These are phyloP conservation scores for Helicocarpus griseus DNA, from an alignment of 2,329 filamentous ascomycete genomes.

Conservation along the genomic window DNA sequence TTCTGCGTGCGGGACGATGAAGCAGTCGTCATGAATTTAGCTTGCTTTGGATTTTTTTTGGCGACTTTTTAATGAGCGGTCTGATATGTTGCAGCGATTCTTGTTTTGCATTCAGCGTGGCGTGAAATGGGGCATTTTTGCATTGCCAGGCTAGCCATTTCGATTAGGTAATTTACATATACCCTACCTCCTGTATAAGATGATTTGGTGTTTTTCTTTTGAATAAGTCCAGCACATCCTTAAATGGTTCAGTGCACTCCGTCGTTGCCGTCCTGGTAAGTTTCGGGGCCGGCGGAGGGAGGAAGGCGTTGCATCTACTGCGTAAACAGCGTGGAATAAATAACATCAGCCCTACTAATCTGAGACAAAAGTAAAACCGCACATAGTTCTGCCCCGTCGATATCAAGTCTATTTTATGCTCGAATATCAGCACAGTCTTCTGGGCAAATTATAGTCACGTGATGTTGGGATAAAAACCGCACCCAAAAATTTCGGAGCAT, in stretches of 20 bases:
- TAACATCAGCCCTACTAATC: no score
- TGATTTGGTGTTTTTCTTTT: not conserved
- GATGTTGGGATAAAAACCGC: not conserved
- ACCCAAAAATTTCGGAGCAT: not conserved
- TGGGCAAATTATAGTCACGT: not conserved
- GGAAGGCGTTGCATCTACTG: no score
- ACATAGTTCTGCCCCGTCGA: no score
- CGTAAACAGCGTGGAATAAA: no score
- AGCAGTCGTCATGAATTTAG: conserved; percentile 35
- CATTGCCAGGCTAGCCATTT: not conserved
- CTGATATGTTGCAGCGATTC: not conserved
- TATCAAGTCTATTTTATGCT: no score
- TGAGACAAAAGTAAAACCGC: no score
- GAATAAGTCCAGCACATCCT: no score
- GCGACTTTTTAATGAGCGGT: not conserved
- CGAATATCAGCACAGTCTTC: no score
- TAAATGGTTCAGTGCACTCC: no score
- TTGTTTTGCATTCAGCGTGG: not conserved
- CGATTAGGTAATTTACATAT: not conserved
- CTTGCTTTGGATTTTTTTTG: not conserved
- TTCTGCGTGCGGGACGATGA: conserved; percentile 50
- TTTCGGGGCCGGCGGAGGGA: no score
- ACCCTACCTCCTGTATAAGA: not conserved
- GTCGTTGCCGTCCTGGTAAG: no score
- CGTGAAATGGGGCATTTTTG: not conserved